Evolutionary conservation across 2,329 filamentous ascomycete species (phyloP), one percentile per base, ranked within the genome.

Genomic region (Amauroascus verrucosus): DNA sequence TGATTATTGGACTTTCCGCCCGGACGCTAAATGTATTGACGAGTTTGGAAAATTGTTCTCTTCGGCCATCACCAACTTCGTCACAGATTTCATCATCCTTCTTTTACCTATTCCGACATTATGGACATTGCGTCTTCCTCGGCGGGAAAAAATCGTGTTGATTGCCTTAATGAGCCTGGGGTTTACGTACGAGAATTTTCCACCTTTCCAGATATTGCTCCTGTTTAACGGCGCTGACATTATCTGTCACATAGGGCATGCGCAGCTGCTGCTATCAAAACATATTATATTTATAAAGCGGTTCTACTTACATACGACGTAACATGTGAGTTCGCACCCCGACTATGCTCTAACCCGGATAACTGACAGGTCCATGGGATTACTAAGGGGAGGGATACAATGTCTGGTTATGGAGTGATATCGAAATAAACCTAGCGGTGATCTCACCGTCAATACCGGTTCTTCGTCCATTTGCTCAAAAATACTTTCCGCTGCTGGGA

Each of bases 361-460:
- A 43, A 26, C 22, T 30, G 24, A 48, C 13, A 4, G 16, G 37
- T 14, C n/a, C 20, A 20, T 6, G 5, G n/a, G 6, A 6, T 26
- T 30, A 9, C 33, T 38, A 60, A n/a, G 58, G 58, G 58, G 44
- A 46, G n/a, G 58, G 58, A 28, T 60, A 60, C 44, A 53, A 56
- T 16, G 53, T 57, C 26, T 60, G 58, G 58, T 32, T 60, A 35
- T 62, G 60, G 60, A 56, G 45, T 41, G 53, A 47, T 16, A 16
- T 62, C 38, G 60, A 62, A 44, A 53, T 57, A 5, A 60, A 61
- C 26, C 49, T 62, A 8, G 58, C 58, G 4, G 57, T 61, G 22
- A 60, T 61, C 16, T 62, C 58, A 49, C 57, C 60, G 1, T 61
- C 58, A 1, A 24, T 61, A 20, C 60, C 60, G 11, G 55, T 57